These are phyloP conservation scores for Leishmania aethiopica DNA, from an alignment of 208 protist genomes.

Conservation along the genomic window DNA sequence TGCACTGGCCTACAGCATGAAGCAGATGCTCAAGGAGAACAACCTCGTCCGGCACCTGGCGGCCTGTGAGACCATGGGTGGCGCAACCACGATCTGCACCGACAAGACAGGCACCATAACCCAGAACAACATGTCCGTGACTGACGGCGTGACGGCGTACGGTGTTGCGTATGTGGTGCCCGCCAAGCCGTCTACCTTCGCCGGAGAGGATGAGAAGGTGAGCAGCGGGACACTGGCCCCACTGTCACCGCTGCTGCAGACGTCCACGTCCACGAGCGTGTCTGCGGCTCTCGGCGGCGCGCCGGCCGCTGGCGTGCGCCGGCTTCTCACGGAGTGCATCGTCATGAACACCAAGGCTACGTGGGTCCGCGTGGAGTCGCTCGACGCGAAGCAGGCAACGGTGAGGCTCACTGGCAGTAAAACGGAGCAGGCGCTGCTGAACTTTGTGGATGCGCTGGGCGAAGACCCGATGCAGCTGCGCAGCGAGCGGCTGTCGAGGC, in stretches of 20 bases:
- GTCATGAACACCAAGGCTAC: constrained; percentile 59
- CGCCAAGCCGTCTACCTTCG: neutral
- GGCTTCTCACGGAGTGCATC: constrained; percentile 67
- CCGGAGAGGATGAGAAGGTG: constrained; percentile 10
- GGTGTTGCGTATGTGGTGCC: constrained; percentile 13
- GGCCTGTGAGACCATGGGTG: constrained; percentile 98
- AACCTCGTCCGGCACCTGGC: constrained; percentile 96
- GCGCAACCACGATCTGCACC: constrained; percentile 93
- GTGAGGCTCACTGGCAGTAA: constrained; percentile 58
- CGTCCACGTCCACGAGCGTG: constrained; percentile 11
- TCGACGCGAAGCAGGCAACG: constrained; percentile 48
- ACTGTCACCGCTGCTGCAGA: neutral
- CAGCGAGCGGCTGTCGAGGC: constrained; percentile 29
- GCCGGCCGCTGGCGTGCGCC: constrained; percentile 18
- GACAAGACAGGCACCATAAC: constrained; percentile 98
- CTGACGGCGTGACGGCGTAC: constrained; percentile 42
- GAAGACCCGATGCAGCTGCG: constrained; percentile 33
- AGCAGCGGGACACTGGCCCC: neutral
- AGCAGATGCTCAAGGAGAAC: constrained; percentile 94
- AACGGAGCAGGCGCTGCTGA: constrained; percentile 71
- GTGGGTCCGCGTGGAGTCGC: constrained; percentile 37
- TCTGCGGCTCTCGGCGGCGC: constrained; percentile 29
- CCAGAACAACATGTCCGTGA: constrained; percentile 90
- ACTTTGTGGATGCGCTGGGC: constrained; percentile 23
- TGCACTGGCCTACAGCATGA: constrained; percentile 96